A percentile compares a stretch with the other conserved stretches of the same genome.
phyloP scores from a whole-genome alignment of 108 stramenopile species.

The Pseudonitzschia pungens region DNA sequence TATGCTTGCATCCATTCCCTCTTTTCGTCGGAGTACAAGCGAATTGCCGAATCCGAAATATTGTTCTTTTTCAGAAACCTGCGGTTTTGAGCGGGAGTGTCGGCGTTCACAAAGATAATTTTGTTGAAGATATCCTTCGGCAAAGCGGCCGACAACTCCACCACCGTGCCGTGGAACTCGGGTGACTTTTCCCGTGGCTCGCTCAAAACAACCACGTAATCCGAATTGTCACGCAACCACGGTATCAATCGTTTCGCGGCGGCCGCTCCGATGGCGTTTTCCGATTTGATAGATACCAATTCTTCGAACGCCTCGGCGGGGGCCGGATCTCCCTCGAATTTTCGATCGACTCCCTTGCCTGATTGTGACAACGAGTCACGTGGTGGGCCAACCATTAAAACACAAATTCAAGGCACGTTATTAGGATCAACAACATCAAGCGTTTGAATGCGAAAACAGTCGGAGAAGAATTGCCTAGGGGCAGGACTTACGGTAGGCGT shows the following conservation, averaged over 20 bases:
- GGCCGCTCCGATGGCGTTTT: slow-evolving; percentile 51
- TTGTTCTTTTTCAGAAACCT: slow-evolving; percentile 70
- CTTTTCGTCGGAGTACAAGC: slow-evolving; percentile 65
- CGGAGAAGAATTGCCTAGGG: not conserved
- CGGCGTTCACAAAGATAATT: slow-evolving; percentile 72
- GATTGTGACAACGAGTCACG: not conserved
- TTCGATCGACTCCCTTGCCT: slow-evolving; percentile 50
- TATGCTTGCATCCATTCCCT: slow-evolving; percentile 70
- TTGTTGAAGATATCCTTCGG: slow-evolving; percentile 46
- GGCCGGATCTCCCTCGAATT: slow-evolving; percentile 84
- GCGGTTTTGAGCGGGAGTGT: slow-evolving; percentile 77
- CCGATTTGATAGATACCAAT: slow-evolving; percentile 40
- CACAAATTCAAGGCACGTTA: too few species aligned
- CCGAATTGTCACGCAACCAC: slow-evolving; percentile 46
- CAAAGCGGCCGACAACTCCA: slow-evolving; percentile 30
- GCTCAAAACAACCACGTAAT: slow-evolving; percentile 64
- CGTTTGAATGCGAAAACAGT: not conserved
- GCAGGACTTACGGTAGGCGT: slow-evolving; percentile 46
- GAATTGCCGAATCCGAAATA: slow-evolving; percentile 14
- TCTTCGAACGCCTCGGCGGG: slow-evolving; percentile 67
- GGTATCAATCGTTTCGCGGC: slow-evolving; percentile 56
- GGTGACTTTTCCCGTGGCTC: slow-evolving; percentile 73
- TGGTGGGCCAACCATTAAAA: too few species aligned
- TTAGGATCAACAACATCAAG: not conserved
- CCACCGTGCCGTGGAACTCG: slow-evolving; percentile 60